Evolutionary conservation across 2,329 filamentous ascomycete genomes (phyloP).

Genomic region (Cercospora sojina): DNA sequence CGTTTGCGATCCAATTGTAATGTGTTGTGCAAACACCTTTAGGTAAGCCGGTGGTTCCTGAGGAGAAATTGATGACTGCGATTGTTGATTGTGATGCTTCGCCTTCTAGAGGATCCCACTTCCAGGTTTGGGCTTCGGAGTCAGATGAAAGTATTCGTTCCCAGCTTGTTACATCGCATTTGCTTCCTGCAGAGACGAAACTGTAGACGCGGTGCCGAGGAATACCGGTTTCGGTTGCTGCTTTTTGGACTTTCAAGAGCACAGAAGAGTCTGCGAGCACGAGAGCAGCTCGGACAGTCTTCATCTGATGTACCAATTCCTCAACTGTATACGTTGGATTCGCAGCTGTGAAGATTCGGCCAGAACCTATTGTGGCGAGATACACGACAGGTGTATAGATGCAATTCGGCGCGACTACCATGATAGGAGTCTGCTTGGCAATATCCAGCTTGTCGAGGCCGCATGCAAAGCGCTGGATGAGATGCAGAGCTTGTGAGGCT

Average conservation of each 20-base stretch:
- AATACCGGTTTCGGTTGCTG: constrained; percentile 58
- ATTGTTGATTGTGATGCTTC: constrained; percentile 36
- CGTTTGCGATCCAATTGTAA: constrained; percentile 72
- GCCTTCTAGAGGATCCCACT: constrained; percentile 11
- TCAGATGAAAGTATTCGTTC: constrained; percentile 5
- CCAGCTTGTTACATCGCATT: constrained; percentile 6
- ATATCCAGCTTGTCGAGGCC: constrained; percentile 44
- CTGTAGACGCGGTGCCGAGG: constrained; percentile 58
- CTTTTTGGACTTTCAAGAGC: constrained; percentile 57
- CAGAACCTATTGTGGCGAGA: constrained; percentile 65
- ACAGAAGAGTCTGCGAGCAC: constrained; percentile 59
- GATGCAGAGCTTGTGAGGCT: constrained; percentile 3
- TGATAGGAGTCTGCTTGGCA: constrained; percentile 64
- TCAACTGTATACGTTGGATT: constrained; percentile 68
- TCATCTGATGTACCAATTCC: constrained; percentile 73
- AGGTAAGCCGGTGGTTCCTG: constrained; percentile 75
- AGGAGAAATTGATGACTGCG: constrained; percentile 76
- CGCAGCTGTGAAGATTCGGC: constrained; percentile 71
- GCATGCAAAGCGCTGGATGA: constrained; percentile 67
- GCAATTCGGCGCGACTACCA: constrained; percentile 55
- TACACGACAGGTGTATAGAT: constrained; percentile 50
- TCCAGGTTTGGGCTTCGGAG: constrained; percentile 3
- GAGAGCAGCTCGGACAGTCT: constrained; percentile 67
- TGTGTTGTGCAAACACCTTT: constrained; percentile 86
- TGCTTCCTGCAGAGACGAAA: constrained; percentile 33